phyloP scores from a whole-genome alignment of 2,329 filamentous ascomycete genomes.

The Ceratocystis albifundus region DNA sequence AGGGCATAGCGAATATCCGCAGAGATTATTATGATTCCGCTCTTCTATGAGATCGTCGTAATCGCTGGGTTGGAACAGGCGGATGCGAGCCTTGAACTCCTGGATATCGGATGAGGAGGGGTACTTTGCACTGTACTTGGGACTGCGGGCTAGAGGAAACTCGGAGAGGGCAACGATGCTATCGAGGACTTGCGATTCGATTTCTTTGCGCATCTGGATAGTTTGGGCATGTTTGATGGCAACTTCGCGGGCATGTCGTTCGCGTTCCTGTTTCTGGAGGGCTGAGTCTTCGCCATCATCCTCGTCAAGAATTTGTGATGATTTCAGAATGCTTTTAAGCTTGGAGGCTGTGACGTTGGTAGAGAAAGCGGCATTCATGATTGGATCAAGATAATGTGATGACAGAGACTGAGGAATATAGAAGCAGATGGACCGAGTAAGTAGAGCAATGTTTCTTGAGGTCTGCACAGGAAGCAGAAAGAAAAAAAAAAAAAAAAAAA shows the following conservation, averaged over 20 bases:
- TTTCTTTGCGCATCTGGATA: conserved; percentile 69
- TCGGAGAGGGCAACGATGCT: conserved; percentile 60
- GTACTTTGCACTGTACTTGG: conserved; percentile 35
- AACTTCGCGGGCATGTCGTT: conserved; percentile 42
- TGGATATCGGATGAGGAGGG: conserved; percentile 47
- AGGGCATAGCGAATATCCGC: conserved; percentile 74
- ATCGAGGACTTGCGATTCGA: conserved; percentile 62
- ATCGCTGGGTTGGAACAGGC: conserved; percentile 72
- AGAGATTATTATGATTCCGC: conserved; percentile 69
- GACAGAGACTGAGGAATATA: not conserved
- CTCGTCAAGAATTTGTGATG: conserved; percentile 31
- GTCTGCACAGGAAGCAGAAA: not conserved
- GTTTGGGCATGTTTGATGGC: conserved; percentile 73
- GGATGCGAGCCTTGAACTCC: conserved; percentile 54
- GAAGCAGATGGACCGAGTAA: not conserved
- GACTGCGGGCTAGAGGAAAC: conserved; percentile 35
- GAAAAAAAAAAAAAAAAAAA: no score
- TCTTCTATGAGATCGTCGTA: conserved; percentile 83
- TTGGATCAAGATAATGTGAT: not conserved
- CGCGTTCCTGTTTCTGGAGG: conserved; percentile 10
- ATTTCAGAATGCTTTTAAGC: conserved; percentile 52
- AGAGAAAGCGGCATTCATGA: conserved; percentile 17
- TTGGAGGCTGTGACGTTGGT: conserved; percentile 24
- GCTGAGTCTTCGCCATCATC: conserved; percentile 11
- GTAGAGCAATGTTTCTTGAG: no score